Evolutionary conservation across 805 yeast genomes (phyloP).

Genomic region (Saccharomycopsis sp.): DNA sequence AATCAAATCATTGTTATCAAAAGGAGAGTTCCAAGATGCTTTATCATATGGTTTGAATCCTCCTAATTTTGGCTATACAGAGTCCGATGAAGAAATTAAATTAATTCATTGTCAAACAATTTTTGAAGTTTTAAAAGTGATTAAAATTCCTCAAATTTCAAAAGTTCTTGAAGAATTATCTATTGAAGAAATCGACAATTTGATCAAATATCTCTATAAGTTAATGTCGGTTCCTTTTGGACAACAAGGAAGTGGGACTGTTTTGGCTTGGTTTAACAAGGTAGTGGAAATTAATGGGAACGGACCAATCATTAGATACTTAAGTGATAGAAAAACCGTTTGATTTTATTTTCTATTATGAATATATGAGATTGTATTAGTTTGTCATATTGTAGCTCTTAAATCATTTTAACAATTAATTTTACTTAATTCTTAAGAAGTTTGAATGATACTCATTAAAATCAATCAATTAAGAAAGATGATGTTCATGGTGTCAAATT

Average conservation of each 20-base stretch:
- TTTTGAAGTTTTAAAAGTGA: slow-evolving; percentile 60
- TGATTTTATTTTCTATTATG: no score
- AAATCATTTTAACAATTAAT: no score
- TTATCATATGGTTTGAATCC: slow-evolving; percentile 48
- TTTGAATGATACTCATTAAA: no score
- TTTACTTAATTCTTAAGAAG: no score
- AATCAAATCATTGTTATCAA: slow-evolving; percentile 51
- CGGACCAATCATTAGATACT: slow-evolving; percentile 79
- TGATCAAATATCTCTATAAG: slow-evolving; percentile 77
- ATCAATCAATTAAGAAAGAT: no score
- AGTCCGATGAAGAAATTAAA: no score
- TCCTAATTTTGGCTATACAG: no score
- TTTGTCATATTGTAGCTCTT: no score
- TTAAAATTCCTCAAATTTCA: slow-evolving; percentile 57
- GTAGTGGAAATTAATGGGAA: slow-evolving; percentile 75
- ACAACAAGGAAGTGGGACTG: slow-evolving; percentile 75
- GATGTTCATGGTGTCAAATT: no score
- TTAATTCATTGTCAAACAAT: slow-evolving; percentile 45
- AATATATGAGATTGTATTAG: no score
- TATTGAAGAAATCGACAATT: slow-evolving; percentile 58
- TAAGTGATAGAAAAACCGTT: slow-evolving; percentile 77
- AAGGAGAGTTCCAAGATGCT: slow-evolving; percentile 66
- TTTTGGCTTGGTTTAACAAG: slow-evolving; percentile 89
- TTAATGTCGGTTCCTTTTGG: slow-evolving; percentile 74
- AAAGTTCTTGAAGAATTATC: slow-evolving; percentile 47